Evolutionary conservation across 495 filamentous ascomycete genomes (phyloP).

Genomic region (Penicillium angulare): DNA sequence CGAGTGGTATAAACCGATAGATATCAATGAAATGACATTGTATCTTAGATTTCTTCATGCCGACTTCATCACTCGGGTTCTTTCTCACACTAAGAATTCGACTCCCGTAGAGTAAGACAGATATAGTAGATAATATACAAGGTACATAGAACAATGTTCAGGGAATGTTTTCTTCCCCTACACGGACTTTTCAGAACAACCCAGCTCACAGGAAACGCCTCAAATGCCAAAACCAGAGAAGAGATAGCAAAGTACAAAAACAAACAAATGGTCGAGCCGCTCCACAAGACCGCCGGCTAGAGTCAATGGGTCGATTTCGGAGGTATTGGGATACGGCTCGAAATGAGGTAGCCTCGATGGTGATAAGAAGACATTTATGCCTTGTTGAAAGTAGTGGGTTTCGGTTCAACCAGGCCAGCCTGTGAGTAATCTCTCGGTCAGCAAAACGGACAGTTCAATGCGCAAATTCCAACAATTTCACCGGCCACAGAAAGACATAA

Average conservation of each 20-base stretch:
- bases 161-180: neutral
- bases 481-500: too few species aligned
- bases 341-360: neutral
- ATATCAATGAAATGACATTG: too few species aligned
- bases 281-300: too few species aligned
- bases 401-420: conserved; percentile 33
- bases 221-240: conserved; percentile 29
- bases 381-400: conserved; percentile 27
- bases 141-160: neutral
- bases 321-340: neutral
- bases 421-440: conserved; percentile 1
- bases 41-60: too few species aligned
- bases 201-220: conserved; percentile 34
- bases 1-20: too few species aligned
- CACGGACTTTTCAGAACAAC: conserved; percentile 16
- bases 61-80: too few species aligned
- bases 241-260: conserved; percentile 5
- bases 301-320: too few species aligned
- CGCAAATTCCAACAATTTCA: too few species aligned
- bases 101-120: conserved; percentile 20
- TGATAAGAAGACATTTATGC: conserved; percentile 9
- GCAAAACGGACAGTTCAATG: too few species aligned
- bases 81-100: too few species aligned
- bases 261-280: too few species aligned
- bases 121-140: conserved; percentile 12